A percentile compares a stretch with the other conserved stretches of the same genome.
Conservation (phyloP, 805 yeast genomes). For the Teunomyces kruisii region DNA sequence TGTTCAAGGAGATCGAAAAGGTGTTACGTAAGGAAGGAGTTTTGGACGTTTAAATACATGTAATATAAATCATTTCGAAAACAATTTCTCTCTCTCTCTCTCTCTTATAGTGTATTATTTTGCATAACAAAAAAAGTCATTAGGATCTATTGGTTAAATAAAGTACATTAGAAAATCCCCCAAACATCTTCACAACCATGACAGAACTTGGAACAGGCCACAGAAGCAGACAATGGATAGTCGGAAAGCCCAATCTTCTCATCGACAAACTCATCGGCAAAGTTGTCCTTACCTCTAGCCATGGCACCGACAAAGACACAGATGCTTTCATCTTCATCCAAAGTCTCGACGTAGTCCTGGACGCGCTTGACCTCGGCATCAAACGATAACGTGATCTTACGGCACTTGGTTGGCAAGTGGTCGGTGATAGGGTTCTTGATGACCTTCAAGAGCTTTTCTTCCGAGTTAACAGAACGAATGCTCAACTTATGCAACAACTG, state of each 20-base stretch:
- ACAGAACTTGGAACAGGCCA: constrained; percentile 96
- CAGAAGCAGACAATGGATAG: constrained; percentile 94
- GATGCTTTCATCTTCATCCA: constrained; percentile 87
- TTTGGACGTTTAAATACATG: constrained; percentile 26
- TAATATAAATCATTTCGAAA: too few species aligned
- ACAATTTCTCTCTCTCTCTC: not conserved
- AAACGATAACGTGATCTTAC: constrained; percentile 86
- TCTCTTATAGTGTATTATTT: not conserved
- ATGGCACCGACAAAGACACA: constrained; percentile 99
- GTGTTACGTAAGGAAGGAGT: constrained; percentile 67
- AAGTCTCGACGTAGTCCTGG: constrained; percentile 77
- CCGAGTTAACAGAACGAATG: constrained; percentile 91
- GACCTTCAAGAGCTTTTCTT: constrained; percentile 89
- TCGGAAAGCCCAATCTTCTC: constrained; percentile 95
- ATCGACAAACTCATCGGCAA: constrained; percentile 96
- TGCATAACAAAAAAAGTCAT: constrained; percentile 3
- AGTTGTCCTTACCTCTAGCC: constrained; percentile 97
- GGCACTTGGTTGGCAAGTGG: constrained; percentile 94
- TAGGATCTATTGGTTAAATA: constrained; percentile 3
- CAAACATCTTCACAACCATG: constrained; percentile 99
- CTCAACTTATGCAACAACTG: constrained; percentile 90
- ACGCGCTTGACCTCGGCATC: constrained; percentile 88
- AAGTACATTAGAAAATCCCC: constrained; percentile 55
- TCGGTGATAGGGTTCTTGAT: constrained; percentile 97
- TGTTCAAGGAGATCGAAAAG: constrained; percentile 62